Base-by-base conservation (phyloP, 2,329 filamentous ascomycete species). In the Ploettnerulaceae sp. region DNA sequence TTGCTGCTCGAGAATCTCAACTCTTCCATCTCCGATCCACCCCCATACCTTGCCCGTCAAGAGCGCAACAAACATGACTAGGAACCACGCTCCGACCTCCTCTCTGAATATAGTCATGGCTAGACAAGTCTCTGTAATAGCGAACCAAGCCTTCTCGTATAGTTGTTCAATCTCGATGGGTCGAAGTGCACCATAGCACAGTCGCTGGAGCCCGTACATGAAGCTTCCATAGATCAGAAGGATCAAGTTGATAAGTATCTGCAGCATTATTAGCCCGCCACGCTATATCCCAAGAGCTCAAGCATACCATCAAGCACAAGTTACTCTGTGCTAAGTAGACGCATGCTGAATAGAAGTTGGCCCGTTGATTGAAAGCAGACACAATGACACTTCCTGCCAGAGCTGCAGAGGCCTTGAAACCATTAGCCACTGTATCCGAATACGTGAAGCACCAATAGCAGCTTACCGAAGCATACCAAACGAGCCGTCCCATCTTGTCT, bases 91-190 rank as follows among this genome's bases (percentile, higher is more conserved):
- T 34, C 93, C 91, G 14, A 98, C 82, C 65, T 97, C 90, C 54
- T 96, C 93, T 34, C 93, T 78, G 67, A 98, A 97, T 55, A 95
- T 95, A 22, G 93, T 96, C 91, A 98, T 97, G 22, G 93, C 93
- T 54, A 98, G 74, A 62, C 90, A 88, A 54, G 93, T 98, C 70
- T 98, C 93, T 36, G 91, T 95, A 31, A 97, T 87, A 29, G 93
- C 91, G 64, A 96, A 96, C 94, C 94, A 98, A 39, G 87, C 90
- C 67, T 91, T 91, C 67, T 98, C 93, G 64, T 95, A 96, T 11
- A 98, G 79, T 66, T 97, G 91, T 67, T 98, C 94, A 60, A 93
- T 86, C 71, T 98, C 93, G 71, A 95, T 88, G 20, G 89, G 85
- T 57, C 94, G 89, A 17, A 98, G 79, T 14, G 81, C 83, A 51